Evolutionary conservation across 2,329 filamentous ascomycete species (phyloP), one percentile per base, ranked within the genome.

Genomic region (Allantophomopsis cytisporea): DNA sequence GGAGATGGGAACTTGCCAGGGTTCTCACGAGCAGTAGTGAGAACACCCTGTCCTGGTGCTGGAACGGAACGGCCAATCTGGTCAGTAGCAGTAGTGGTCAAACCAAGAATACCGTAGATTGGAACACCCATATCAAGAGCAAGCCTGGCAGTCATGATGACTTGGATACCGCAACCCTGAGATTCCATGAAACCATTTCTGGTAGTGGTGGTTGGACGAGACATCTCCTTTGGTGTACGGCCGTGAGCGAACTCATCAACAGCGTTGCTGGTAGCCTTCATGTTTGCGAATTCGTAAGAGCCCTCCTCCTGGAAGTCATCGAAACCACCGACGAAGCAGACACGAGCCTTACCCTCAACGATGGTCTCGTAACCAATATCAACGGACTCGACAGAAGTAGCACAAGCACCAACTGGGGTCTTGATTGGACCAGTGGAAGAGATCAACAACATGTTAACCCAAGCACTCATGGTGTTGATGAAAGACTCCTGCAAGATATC

Each of bases 271-370:
- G 91, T 98, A 43, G 91, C 91, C 66, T 94, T 94, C 91, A 98
- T 98, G 71, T 98, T 98, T 69, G 91, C 91, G 60, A 98, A 98
- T 63, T 98, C 91, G 57, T 95, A 98, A 1, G 91, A 98, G 39
- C 91, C 93, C 65, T 98, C 91, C 65, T 98, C 91, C 55, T 93
- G 87, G 69, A 98, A 95, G 65, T 98, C 93, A 66, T 98, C 91
- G 56, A 98, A 96, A 50, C 91, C 91, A 74, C 91, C 91, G 43
- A 98, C 93, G 49, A 98, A 82, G 72, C 89, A 96, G 55, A 98
- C 77, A 39, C 88, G 84, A 43, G 93, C 91, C 72, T 98, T 98
- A 64, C 91, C 91, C 62, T 96, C 89, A 54, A 95, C 80, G 57
- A 98, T 98, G 18, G 89, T 96, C 66, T 98, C 91, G 57, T 94